Base-by-base conservation (phyloP, 1,139 yeast species). In the Candida sanyaensis region DNA sequence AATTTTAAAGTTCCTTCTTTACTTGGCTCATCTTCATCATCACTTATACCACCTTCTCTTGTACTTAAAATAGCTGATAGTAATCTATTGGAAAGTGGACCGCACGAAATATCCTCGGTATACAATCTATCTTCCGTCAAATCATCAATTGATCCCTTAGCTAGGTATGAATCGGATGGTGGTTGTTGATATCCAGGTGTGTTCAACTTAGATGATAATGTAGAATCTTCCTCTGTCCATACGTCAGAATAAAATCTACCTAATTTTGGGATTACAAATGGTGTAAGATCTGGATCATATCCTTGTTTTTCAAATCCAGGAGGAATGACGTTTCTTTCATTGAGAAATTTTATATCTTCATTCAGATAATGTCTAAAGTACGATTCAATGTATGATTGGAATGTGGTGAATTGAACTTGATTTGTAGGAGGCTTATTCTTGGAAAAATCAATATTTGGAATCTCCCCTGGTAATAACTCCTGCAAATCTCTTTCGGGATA, bases 381-480 rank as follows among this genome's bases (percentile, higher is more conserved):
- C 32, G 93, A 89, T 62, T 93, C 99, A 42, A 91, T 78, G 56
- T 87, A 90, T 0, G 93, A 71, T 54, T 89, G 86, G 64, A 89
- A 95, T 0, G 99, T 92, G 13, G 90, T 78, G 64, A 88, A 91
- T 60, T 91, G 97, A 21, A 93, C 96, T 68, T 93, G 99, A 64
- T 89, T 92, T 2, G 90, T 71, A 6, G 97, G 97, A 2, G 78
- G 65, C 59, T 92, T 92, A 23, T 84, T 83, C 53, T 84, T 83
- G 8, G 97, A 86, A 59, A 88, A 91, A 64, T 93, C 99, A 47
- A 78, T 80, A 63, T 88, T 84, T 8, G 99, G 99, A 27, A 91
- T 85, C 34, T 75, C 81, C 2, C 99, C 99, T 0, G 99, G 97
- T 37, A 95, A 73, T 53, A 87, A 66, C 47, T 84, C 87, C 55